Percentiles rank a stretch among this genome's conserved stretches.
These are phyloP conservation scores for Vaccinium corymbosum DNA, from an alignment of 148 eudicot species.

Conservation along the genomic window DNA sequence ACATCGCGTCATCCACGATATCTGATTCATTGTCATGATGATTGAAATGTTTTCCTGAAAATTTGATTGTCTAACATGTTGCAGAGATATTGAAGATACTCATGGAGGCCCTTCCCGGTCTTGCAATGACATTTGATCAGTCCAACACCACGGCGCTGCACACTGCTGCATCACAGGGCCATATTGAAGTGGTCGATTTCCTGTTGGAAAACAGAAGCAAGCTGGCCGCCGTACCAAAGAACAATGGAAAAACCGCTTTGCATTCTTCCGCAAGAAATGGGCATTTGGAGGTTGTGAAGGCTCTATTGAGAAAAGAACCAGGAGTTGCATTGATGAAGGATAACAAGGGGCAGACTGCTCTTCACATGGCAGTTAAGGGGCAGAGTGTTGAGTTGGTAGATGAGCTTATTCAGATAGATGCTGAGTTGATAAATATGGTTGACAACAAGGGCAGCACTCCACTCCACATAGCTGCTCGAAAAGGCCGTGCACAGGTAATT, in stretches of 20 bases:
- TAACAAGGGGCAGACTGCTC: conserved; percentile 61
- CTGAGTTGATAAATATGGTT: conserved; percentile 33
- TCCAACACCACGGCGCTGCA: conserved; percentile 52
- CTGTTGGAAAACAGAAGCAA: conserved; percentile 41
- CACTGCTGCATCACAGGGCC: conserved; percentile 49
- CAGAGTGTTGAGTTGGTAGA: conserved; percentile 41
- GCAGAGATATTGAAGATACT: conserved; percentile 48
- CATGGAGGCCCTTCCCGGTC: conserved; percentile 42
- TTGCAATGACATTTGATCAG: conserved; percentile 45
- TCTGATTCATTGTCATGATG: neutral
- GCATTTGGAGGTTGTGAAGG: conserved; percentile 44
- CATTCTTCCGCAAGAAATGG: conserved; percentile 62
- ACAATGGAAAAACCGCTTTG: conserved; percentile 42
- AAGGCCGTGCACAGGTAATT: conserved; percentile 49
- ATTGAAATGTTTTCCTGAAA: conserved; percentile 3
- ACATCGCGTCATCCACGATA: neutral
- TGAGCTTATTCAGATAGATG: conserved; percentile 32
- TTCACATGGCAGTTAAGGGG: conserved; percentile 65
- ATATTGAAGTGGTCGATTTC: conserved; percentile 42
- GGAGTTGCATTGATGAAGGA: conserved; percentile 34
- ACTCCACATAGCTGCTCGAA: conserved; percentile 49
- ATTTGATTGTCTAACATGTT: conserved; percentile 12
- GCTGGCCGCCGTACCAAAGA: conserved; percentile 41
- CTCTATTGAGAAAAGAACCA: conserved; percentile 42
- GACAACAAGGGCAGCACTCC: conserved; percentile 52